These are phyloP conservation scores for Hypoxylon cercidicola DNA, from an alignment of 495 filamentous ascomycete genomes.

Conservation along the genomic window DNA sequence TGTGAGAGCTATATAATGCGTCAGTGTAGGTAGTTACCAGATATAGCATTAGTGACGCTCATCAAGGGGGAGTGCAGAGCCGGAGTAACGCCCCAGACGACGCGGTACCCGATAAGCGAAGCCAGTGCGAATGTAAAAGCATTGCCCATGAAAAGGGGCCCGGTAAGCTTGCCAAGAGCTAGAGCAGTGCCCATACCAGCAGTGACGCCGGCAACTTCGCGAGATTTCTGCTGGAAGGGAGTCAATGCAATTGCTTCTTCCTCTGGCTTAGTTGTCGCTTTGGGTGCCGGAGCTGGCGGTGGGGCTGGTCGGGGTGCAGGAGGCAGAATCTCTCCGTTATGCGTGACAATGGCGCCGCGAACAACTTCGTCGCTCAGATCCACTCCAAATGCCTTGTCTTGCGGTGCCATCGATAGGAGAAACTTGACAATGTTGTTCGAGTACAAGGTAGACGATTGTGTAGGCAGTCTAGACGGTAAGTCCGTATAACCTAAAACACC, in stretches of 20 bases:
- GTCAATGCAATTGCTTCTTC: constrained; percentile 71
- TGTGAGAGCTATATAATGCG: constrained; percentile 3
- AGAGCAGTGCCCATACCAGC: constrained; percentile 77
- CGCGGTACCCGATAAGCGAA: constrained; percentile 81
- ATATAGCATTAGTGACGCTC: constrained; percentile 89
- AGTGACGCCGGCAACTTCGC: constrained; percentile 74
- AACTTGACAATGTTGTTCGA: constrained; percentile 89
- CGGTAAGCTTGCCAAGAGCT: constrained; percentile 78
- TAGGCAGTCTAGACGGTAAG: constrained; percentile 79
- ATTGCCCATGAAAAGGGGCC: constrained; percentile 83
- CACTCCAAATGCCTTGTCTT: constrained; percentile 77
- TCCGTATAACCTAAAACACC: constrained; percentile 75
- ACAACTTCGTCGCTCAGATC: constrained; percentile 83
- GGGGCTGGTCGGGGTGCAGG: constrained; percentile 76
- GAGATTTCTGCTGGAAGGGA: constrained; percentile 77
- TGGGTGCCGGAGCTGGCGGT: constrained; percentile 67
- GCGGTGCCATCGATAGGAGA: constrained; percentile 78
- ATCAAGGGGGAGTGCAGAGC: constrained; percentile 84
- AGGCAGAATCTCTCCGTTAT: constrained; percentile 76
- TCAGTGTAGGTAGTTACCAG: constrained; percentile 55
- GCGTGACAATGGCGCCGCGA: constrained; percentile 79
- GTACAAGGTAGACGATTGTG: constrained; percentile 83
- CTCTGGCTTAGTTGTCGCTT: constrained; percentile 63
- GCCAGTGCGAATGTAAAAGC: constrained; percentile 82
- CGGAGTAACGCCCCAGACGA: constrained; percentile 81